These are phyloP conservation scores for Lipomyces anomalus DNA, from an alignment of 805 yeast species.

Conservation along the genomic window DNA sequence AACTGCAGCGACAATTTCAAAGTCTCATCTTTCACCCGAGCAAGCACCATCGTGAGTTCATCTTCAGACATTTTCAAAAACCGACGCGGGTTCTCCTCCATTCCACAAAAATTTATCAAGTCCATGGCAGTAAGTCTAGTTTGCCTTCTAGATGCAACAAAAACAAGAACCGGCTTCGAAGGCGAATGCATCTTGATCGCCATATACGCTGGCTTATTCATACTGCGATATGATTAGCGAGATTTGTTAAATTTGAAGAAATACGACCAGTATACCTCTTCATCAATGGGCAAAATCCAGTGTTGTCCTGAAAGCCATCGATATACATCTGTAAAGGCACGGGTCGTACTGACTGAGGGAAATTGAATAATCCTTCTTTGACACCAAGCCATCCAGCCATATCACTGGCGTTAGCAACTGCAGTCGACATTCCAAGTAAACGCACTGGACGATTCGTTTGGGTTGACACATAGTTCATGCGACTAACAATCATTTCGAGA, in stretches of 20 bases:
- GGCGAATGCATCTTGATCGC: slow-evolving; percentile 92
- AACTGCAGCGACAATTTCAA: slow-evolving; percentile 65
- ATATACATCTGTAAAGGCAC: slow-evolving; percentile 83
- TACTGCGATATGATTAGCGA: slow-evolving; percentile 37
- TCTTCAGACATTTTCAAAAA: slow-evolving; percentile 60
- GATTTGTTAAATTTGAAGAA: neutral
- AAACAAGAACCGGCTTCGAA: slow-evolving; percentile 72
- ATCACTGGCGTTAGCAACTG: slow-evolving; percentile 79
- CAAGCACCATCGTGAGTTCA: slow-evolving; percentile 49
- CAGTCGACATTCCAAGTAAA: slow-evolving; percentile 74
- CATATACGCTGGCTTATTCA: slow-evolving; percentile 86
- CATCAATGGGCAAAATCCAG: slow-evolving; percentile 79
- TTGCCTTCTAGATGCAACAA: slow-evolving; percentile 79
- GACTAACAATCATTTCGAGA: slow-evolving; percentile 81
- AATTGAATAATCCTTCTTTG: slow-evolving; percentile 64
- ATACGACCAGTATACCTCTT: slow-evolving; percentile 34
- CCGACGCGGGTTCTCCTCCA: slow-evolving; percentile 69
- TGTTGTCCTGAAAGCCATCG: slow-evolving; percentile 77
- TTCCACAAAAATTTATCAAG: slow-evolving; percentile 69
- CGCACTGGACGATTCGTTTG: slow-evolving; percentile 58
- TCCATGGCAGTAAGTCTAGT: slow-evolving; percentile 76
- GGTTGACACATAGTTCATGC: slow-evolving; percentile 67
- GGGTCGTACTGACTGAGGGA: slow-evolving; percentile 77
- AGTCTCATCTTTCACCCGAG: slow-evolving; percentile 74
- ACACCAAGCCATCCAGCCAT: slow-evolving; percentile 83